Evolutionary conservation across 2,329 filamentous ascomycete genomes (phyloP), one percentile per base, ranked within the genome.

Genomic region (Cladosporium halotolerans): DNA sequence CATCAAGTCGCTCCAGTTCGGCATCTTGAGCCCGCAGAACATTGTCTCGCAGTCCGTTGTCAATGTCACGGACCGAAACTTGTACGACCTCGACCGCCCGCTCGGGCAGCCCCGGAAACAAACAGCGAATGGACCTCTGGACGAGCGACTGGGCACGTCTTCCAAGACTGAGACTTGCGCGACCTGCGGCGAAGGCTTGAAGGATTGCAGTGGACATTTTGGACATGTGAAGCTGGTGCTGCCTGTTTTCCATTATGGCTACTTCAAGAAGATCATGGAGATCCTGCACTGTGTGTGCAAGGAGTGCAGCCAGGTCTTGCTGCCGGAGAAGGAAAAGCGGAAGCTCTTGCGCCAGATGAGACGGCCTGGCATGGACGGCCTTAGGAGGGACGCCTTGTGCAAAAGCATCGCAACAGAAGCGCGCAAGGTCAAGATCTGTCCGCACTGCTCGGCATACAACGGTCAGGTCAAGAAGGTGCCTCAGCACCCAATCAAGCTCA

Each of bases 231-330:
- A 88, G 64, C 81, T 99, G 11, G 89, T 92, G 1, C 77, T 99
- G 48, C 93, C 93, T 3, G 89, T 87, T 41, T 97, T 97, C 66
- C 93, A 99, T 68, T 90, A 97, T 60, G 93, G 93, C 36, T 99
- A 96, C 68, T 81, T 99, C 63, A 93, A 90, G 68, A 90, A 95
- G 68, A 89, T 93, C 59, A 92, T 95, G 67, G 85, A 85, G 42
- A 91, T 96, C 53, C 78, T 99, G 19, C 91, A 97, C 68, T 87
- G 93, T 65, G 95, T 99, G 60, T 99, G 93, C 83, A 99, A 96
- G 69, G 76, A 91, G 66, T 99, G 93, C 68, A 88, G 89, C 19
- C 81, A 81, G 57, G 86, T 97, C 6, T 73, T 99, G 52, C 79
- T 99, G 19, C 83, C 86, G 36, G 90, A 96, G 67, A 75, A 81